A percentile compares a stretch with the other conserved stretches of the same genome.
These are phyloP conservation scores for Agastache rugosa DNA, from an alignment of 257 asterid species.

Conservation along the genomic window DNA sequence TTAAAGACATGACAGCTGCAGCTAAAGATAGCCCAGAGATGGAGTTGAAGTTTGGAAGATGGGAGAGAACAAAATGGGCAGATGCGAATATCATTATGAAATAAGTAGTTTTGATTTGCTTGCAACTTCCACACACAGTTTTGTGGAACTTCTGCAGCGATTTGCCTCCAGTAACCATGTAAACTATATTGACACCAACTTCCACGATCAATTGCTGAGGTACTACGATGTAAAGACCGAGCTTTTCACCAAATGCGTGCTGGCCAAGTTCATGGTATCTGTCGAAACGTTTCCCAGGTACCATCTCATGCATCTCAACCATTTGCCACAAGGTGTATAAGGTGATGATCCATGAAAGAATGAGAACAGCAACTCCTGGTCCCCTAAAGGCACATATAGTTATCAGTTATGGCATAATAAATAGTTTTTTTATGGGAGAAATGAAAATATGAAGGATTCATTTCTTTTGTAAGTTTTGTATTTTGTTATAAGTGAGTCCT, in stretches of 20 bases:
- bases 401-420: slow-evolving; percentile 9
- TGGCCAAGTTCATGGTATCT: slow-evolving; percentile 70
- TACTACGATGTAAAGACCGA: slow-evolving; percentile 52
- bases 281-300: slow-evolving; percentile 63
- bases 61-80: slow-evolving; percentile 57
- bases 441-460: not conserved
- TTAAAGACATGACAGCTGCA: slow-evolving; percentile 62
- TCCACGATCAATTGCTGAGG: slow-evolving; percentile 58
- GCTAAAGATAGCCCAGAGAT: slow-evolving; percentile 55
- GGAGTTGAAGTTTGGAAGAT: slow-evolving; percentile 62
- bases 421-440: not conserved
- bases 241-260: slow-evolving; percentile 60
- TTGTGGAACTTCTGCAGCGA: slow-evolving; percentile 55
- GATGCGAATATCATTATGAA: slow-evolving; percentile 57
- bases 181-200: slow-evolving; percentile 58
- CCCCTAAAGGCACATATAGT: slow-evolving; percentile 45
- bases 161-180: slow-evolving; percentile 65
- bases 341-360: slow-evolving; percentile 61
- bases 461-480: not conserved
- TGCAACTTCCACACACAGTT: slow-evolving; percentile 38
- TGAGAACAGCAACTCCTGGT: slow-evolving; percentile 49
- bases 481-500: not conserved
- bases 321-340: slow-evolving; percentile 67
- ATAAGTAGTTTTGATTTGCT: slow-evolving; percentile 47
- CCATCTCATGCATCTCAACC: slow-evolving; percentile 78